Base-by-base conservation (phyloP, 106 monocot genomes). In the Dendrobium chrysotoxum region DNA sequence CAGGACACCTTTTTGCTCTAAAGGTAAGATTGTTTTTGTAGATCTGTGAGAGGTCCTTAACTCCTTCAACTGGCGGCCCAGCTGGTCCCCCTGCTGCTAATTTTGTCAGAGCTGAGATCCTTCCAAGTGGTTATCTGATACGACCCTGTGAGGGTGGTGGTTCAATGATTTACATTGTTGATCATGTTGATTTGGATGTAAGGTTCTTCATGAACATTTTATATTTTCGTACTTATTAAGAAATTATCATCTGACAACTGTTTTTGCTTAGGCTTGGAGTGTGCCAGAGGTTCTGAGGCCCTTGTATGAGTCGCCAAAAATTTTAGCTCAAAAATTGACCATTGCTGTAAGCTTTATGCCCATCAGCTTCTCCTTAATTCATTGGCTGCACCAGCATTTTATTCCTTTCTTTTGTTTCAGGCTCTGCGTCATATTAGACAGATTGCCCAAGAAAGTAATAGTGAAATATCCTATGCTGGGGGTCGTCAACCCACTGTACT, bases 141-240 rank as follows among this genome's bases (percentile, higher is more conserved):
- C 82, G 93, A 40, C 95, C 92, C 2, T 95, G 95, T 66, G 95
- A 95, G 64, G 95, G 95, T 65, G 93, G 93, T 78, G 95, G 95
- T 13, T 95, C 95, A 8, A 95, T 95, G 90, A 95, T 95, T 75
- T 89, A 93, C 81, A 95, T 95, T 80, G 95, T 95, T n/a, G 95
- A 95, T 88, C 95, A 95, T 84, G 80, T 95, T 58, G 95, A 95
- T 66, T 85, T 92, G 81, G 89, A 95, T 84, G 95, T 95, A 72
- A 87, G 90, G 71, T 25, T 74, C 28, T 21, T 39, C 38, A 53
- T 45, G n/a, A n/a, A 73, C 7, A 28, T 70, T 4, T 70, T 45
- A 4, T 53, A 28, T 0, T 28, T 5, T 6, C 57, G 9, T 7
- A 9, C 54, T 15, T 72, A 12, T 26, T 74, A 41, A 28, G 21